Evolutionary conservation across 2,329 filamentous ascomycete species (phyloP).

Genomic region (Sarocladiaceae sp.): DNA sequence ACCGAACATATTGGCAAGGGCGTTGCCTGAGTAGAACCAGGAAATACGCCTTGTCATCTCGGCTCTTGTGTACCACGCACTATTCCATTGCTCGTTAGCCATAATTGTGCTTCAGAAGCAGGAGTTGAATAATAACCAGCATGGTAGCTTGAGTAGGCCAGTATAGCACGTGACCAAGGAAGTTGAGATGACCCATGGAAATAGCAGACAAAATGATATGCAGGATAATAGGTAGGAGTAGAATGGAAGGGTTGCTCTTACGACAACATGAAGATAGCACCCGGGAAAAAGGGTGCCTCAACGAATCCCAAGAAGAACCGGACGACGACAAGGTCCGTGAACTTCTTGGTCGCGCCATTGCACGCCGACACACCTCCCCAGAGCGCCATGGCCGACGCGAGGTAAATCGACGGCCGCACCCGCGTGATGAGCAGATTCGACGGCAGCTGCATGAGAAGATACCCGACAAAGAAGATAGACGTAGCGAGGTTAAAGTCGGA

Average conservation of each 20-base stretch:
- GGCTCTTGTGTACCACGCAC: constrained; percentile 36
- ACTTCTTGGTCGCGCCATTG: constrained; percentile 39
- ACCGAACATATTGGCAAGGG: constrained; percentile 44
- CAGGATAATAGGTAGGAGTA: constrained; percentile 54
- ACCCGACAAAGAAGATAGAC: constrained; percentile 56
- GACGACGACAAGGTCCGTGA: constrained; percentile 34
- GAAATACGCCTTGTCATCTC: constrained; percentile 54
- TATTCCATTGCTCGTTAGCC: too few relatives aligned
- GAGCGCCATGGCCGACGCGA: constrained; percentile 39
- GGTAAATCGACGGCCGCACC: constrained; percentile 46
- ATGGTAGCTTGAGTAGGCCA: constrained; percentile 37
- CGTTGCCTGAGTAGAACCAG: constrained; percentile 51
- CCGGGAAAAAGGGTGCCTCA: constrained; percentile 47
- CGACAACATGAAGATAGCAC: constrained; percentile 37
- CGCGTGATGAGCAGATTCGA: constrained; percentile 53
- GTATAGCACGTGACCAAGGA: constrained; percentile 41
- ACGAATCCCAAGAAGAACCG: constrained; percentile 37
- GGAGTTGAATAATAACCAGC: constrained; percentile 45
- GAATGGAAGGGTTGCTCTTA: too few relatives aligned
- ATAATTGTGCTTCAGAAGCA: constrained; percentile 51
- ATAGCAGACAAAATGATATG: constrained; percentile 50
- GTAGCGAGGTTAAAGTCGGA: constrained; percentile 55
- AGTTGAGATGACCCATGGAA: constrained; percentile 47
- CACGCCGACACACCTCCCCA: constrained; percentile 35
- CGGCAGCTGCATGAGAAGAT: constrained; percentile 55